Evolutionary conservation across 2,329 filamentous ascomycete genomes (phyloP).

Genomic region (Colletotrichum melonis): DNA sequence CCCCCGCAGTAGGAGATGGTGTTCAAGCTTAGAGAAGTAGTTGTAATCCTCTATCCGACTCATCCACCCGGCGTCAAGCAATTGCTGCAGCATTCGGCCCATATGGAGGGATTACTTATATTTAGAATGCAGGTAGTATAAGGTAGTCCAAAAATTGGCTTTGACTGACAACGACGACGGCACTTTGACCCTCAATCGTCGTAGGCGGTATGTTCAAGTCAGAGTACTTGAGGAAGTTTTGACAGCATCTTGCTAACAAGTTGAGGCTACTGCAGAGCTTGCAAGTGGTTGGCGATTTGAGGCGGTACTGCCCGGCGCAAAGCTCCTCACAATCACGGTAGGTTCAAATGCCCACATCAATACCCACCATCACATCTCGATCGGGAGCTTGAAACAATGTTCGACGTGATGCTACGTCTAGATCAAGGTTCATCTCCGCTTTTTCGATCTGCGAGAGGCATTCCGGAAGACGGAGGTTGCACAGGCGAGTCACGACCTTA

Average conservation of each 20-base stretch:
- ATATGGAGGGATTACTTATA: no score
- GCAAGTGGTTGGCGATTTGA: no score
- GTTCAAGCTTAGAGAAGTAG: not conserved
- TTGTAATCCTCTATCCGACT: not conserved
- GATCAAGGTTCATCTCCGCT: not conserved
- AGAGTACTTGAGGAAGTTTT: no score
- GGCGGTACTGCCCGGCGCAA: not conserved
- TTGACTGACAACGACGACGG: no score
- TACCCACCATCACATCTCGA: not conserved
- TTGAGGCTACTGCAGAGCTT: no score
- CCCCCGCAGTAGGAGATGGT: not conserved
- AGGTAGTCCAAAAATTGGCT: no score
- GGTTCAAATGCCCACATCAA: not conserved
- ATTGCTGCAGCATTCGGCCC: not conserved
- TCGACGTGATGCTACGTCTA: not conserved
- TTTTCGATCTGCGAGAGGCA: not conserved
- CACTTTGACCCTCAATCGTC: no score
- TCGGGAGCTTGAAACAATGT: not conserved
- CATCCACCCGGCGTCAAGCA: not conserved
- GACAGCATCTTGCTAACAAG: no score
- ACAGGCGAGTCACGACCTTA: not conserved
- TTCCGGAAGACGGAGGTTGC: not conserved
- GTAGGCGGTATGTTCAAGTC: no score
- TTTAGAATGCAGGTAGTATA: no score
- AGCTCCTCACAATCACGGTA: not conserved